Conservation (phyloP, 495 filamentous ascomycete genomes). For the Cairneyella variabilis region DNA sequence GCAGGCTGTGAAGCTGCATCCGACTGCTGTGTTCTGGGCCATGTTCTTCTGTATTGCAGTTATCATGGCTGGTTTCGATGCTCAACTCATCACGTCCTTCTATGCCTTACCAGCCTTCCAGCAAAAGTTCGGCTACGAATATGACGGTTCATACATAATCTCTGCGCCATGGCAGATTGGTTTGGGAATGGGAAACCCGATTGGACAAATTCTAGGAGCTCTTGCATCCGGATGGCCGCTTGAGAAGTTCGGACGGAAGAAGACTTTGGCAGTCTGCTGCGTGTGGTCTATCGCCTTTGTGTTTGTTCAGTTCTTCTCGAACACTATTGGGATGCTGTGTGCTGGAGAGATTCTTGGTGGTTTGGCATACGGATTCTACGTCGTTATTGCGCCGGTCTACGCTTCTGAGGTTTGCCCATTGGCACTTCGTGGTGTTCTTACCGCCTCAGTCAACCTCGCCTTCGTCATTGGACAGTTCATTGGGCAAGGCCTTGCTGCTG, state of each 20-base stretch:
- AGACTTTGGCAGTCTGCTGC: slow-evolving; percentile 25
- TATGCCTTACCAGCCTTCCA: slow-evolving; percentile 35
- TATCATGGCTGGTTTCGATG: slow-evolving; percentile 45
- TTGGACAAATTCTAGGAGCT: slow-evolving; percentile 33
- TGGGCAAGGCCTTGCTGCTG: slow-evolving; percentile 55
- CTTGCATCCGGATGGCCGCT: slow-evolving; percentile 45
- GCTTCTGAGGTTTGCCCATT: slow-evolving; percentile 26
- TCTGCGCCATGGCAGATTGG: slow-evolving; percentile 29
- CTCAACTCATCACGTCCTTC: slow-evolving; percentile 32
- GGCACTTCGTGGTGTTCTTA: slow-evolving; percentile 19
- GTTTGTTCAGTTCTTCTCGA: slow-evolving; percentile 59
- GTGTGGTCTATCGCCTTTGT: slow-evolving; percentile 41
- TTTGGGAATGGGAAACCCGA: slow-evolving; percentile 18
- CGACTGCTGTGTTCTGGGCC: slow-evolving; percentile 31
- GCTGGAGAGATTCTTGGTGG: slow-evolving; percentile 69
- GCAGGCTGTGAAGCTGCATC: slow-evolving; percentile 32
- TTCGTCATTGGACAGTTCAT: slow-evolving; percentile 68
- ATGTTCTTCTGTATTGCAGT: slow-evolving; percentile 34
- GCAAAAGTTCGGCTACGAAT: slow-evolving; percentile 31
- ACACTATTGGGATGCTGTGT: slow-evolving; percentile 54
- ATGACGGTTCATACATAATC: slow-evolving; percentile 31
- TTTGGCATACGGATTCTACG: slow-evolving; percentile 67
- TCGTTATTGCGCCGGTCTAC: slow-evolving; percentile 48
- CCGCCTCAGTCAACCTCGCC: slow-evolving; percentile 49
- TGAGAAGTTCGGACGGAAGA: slow-evolving; percentile 41